phyloP scores from a whole-genome alignment of 441 rosid genomes.

The Metrosideros polymorpha region DNA sequence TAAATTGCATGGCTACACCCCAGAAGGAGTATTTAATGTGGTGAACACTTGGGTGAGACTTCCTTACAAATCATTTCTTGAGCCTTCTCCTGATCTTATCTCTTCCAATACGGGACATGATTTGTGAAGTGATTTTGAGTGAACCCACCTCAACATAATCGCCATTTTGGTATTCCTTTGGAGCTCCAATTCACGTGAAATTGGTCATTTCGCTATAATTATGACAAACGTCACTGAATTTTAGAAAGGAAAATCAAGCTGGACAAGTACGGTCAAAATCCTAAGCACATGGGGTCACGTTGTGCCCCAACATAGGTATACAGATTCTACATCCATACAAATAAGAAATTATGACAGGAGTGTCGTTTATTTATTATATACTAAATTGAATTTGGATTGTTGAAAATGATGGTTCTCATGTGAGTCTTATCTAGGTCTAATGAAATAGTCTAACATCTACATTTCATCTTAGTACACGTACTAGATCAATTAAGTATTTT shows the following conservation, averaged over 20 bases:
- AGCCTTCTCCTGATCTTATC: neutral
- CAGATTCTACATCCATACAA: neutral
- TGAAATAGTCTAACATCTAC: fast-evolving
- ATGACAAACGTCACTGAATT: neutral
- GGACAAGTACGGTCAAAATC: neutral
- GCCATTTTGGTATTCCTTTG: neutral
- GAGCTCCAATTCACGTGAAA: neutral
- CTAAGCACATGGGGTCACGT: neutral
- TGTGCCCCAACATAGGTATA: neutral
- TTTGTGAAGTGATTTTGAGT: neutral
- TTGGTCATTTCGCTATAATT: neutral
- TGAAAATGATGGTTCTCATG: neutral
- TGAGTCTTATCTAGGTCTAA: neutral
- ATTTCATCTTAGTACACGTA: neutral
- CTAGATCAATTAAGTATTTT: neutral
- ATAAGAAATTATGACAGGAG: neutral
- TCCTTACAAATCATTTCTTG: neutral
- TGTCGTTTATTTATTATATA: too few relatives aligned
- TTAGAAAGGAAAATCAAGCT: neutral
- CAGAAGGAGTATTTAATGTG: neutral
- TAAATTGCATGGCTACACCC: neutral
- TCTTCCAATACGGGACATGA: neutral
- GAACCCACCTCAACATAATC: neutral
- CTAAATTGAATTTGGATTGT: neutral
- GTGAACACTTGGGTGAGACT: neutral